Percentiles rank a stretch among this genome's conserved stretches.
Evolutionary conservation across 805 yeast species (phyloP).

Genomic region (Kodamaea jinghongensis): DNA sequence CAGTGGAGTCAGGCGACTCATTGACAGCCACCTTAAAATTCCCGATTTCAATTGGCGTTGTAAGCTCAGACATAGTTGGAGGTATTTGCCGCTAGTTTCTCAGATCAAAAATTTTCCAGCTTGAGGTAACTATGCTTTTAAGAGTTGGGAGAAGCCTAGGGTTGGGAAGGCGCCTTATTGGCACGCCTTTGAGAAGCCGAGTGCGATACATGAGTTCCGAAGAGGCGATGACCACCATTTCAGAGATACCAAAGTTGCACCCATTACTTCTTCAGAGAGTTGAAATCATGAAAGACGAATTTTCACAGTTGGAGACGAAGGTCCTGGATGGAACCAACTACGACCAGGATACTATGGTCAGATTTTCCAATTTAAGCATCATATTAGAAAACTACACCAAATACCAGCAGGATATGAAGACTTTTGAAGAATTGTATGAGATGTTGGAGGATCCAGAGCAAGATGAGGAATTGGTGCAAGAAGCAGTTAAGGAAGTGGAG

Average conservation of each 20-base stretch:
- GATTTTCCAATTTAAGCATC: constrained; percentile 30
- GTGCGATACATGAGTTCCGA: constrained; percentile 1
- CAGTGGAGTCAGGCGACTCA: constrained; percentile 47
- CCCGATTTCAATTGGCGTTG: constrained; percentile 8
- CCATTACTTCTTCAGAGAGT: constrained; percentile 41
- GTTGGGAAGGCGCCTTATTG: too few relatives aligned
- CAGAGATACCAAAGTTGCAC: constrained; percentile 28
- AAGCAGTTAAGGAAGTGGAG: constrained; percentile 62
- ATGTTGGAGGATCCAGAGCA: constrained; percentile 21
- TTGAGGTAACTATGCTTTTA: too few relatives aligned
- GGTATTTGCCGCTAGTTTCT: too few relatives aligned
- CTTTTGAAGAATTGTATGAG: constrained; percentile 24
- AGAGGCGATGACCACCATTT: constrained; percentile 6
- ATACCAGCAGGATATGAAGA: constrained; percentile 26
- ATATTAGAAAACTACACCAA: constrained; percentile 31
- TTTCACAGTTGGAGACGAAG: constrained; percentile 23
- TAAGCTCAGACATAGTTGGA: constrained; percentile 6
- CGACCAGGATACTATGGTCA: constrained; percentile 32
- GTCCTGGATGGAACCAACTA: constrained; percentile 27
- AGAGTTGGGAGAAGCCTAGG: too few relatives aligned
- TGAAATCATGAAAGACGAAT: constrained; percentile 28
- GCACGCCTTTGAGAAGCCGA: too few relatives aligned
- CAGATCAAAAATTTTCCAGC: too few relatives aligned
- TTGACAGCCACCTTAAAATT: constrained; percentile 54
- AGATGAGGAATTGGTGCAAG: constrained; percentile 45